Evolutionary conservation across 257 asterid species (phyloP), one percentile per base, ranked within the genome.

Genomic region (Ilex aquifolium): DNA sequence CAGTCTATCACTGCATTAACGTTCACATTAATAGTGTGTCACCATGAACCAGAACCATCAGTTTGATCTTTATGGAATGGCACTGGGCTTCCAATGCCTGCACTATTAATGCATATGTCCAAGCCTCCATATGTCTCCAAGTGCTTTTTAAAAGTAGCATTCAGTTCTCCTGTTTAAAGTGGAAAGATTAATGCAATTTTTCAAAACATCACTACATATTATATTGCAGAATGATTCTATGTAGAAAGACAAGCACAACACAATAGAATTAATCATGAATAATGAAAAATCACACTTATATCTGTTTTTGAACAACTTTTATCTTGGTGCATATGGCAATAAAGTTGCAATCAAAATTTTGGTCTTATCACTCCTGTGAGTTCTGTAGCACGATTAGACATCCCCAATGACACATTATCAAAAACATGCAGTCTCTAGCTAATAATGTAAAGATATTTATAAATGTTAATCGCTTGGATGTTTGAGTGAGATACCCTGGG

Each of bases 81-180:
- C 65, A 82, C 17, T 49, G 75, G 72, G 74, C 62, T 83, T 17
- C 55, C 65, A 52, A 89, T 85, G 60, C 99, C 99, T 49, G 97
- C 99, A 68, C 73, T 71, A 71, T 86, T 90, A 57, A 92, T 76
- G 77, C 96, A 92, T 74, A 92, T 75, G 73, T 92, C 96, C 85
- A 92, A 69, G 31, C 97, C 96, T 69, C 91, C 92, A n/a, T n/a
- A 59, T 15, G 87, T 77, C 48, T 69, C 80, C 10, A 74, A 66
- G 46, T 92, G 97, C 80, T 82, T 87, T 76, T 67, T 29, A 69
- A 89, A 89, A 55, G 96, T 91, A 62, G n/a, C n/a, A n/a, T n/a
- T n/a, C n/a, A n/a, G n/a, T n/a, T n/a, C n/a, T n/a, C n/a, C n/a
- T n/a, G n/a, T n/a, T n/a, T n/a, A n/a, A n/a, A n/a, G n/a, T n/a